These are phyloP conservation scores for Lithospermum erythrorhizon DNA, from an alignment of 257 asterid genomes.

Conservation along the genomic window DNA sequence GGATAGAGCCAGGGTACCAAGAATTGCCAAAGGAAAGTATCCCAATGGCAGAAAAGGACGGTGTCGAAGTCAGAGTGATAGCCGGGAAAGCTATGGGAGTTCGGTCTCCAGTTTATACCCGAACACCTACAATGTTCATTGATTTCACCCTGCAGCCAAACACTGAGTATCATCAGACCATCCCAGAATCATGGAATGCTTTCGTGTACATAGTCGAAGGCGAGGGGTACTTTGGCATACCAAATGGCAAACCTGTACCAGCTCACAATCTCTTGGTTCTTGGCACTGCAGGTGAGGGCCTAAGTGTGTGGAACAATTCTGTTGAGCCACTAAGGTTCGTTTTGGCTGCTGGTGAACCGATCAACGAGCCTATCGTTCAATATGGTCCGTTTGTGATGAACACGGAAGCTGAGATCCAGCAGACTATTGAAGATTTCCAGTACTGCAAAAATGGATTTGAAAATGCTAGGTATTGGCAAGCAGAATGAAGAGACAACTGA, in stretches of 20 bases:
- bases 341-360: conserved; percentile 71
- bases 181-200: conserved; percentile 71
- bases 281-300: conserved; percentile 68
- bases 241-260: conserved; percentile 25
- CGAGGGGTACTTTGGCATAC: conserved; percentile 57
- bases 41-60: conserved; percentile 53
- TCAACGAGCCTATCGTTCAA: conserved; percentile 74
- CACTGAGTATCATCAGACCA: conserved; percentile 49
- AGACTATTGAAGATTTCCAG: conserved; percentile 72
- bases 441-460: conserved; percentile 78
- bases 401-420: conserved; percentile 71
- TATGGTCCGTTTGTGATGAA: conserved; percentile 98
- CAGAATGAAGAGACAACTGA: conserved; percentile 22
- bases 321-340: conserved; percentile 48
- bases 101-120: conserved; percentile 67
- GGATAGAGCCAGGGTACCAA: conserved; percentile 89
- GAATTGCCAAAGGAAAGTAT: conserved; percentile 54
- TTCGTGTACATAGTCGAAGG: conserved; percentile 69
- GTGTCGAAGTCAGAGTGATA: conserved; percentile 65
- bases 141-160: conserved; percentile 57
- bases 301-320: conserved; percentile 75
- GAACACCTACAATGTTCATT: conserved; percentile 84
- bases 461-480: conserved; percentile 65
- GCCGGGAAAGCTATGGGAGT: conserved; percentile 95
- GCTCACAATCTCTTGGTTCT: conserved; percentile 70